Conservation (phyloP, 306 rosid species). For the Psophocarpus tetragonolobus region DNA sequence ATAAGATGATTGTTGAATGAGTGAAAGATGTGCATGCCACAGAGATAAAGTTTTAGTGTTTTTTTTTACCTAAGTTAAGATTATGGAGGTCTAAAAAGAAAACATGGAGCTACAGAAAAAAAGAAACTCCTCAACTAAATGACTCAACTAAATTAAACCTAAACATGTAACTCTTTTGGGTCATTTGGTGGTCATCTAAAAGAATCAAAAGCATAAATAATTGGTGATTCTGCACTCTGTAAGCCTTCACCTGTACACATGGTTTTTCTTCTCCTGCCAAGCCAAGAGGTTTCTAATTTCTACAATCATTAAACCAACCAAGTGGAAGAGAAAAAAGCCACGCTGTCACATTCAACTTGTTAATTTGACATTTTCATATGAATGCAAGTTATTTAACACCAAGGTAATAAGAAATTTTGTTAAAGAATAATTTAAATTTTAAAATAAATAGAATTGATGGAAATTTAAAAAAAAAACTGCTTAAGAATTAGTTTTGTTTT, state of each 20-base stretch:
- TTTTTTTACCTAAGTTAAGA: no score
- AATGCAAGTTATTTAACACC: neutral
- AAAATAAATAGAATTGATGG: neutral
- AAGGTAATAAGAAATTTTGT: neutral
- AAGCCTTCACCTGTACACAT: neutral
- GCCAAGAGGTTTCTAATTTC: neutral
- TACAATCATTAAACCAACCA: neutral
- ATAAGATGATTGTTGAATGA: no score
- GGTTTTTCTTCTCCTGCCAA: neutral
- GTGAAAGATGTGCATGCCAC: no score
- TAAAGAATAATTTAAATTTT: neutral
- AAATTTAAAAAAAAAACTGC: neutral
- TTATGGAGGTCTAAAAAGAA: no score
- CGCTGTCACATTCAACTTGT: neutral
- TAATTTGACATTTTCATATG: neutral
- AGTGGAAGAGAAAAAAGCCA: neutral
- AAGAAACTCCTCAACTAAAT: no score
- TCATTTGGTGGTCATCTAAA: no score
- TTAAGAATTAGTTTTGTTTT: no score
- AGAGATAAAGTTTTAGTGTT: no score
- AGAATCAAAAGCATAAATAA: no score
- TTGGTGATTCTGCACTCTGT: neutral
- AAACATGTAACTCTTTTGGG: no score
- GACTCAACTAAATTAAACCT: no score
- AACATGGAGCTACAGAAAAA: no score